Evolutionary conservation across 2,329 filamentous ascomycete genomes (phyloP).

Genomic region (Reticulascus tulasneorum): DNA sequence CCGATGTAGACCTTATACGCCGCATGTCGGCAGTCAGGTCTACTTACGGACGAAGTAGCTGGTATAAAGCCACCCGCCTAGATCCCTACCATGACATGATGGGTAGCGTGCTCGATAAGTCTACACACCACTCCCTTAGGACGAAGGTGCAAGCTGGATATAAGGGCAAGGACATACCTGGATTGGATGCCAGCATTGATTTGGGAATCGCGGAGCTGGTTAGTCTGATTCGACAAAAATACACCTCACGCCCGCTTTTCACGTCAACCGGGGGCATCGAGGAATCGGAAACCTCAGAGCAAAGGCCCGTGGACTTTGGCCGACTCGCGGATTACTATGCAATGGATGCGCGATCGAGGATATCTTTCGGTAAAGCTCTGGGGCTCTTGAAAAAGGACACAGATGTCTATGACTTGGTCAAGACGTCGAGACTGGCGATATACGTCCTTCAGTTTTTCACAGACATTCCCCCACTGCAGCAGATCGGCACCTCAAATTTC

Average conservation of each 20-base stretch:
- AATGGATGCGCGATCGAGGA: conserved; percentile 8
- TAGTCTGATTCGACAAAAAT: conserved; percentile 5
- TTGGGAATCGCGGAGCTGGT: conserved; percentile 9
- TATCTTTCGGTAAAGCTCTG: conserved; percentile 3
- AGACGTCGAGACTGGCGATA: conserved; percentile 5
- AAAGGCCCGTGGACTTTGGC: conserved; percentile 12
- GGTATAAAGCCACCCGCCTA: conserved; percentile 46
- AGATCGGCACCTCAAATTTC: conserved; percentile 1
- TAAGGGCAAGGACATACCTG: conserved; percentile 14
- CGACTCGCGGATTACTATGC: conserved; percentile 13
- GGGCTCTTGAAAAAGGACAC: conserved; percentile 2
- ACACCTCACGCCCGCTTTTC: not conserved
- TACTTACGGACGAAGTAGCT: conserved; percentile 31
- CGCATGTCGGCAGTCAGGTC: conserved; percentile 32
- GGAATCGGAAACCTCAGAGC: not conserved
- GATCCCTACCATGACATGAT: conserved; percentile 33
- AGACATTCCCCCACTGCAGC: conserved; percentile 5
- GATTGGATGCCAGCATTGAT: conserved; percentile 11
- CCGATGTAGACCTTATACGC: conserved; percentile 33
- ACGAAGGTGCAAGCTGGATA: conserved; percentile 13
- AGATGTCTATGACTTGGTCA: conserved; percentile 3
- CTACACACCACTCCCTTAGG: conserved; percentile 10
- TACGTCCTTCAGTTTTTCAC: conserved; percentile 7
- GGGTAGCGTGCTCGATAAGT: conserved; percentile 16
- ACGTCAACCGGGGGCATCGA: not conserved